phyloP scores from a whole-genome alignment of 352 stramenopile genomes.

The Pythium phragmiticola region DNA sequence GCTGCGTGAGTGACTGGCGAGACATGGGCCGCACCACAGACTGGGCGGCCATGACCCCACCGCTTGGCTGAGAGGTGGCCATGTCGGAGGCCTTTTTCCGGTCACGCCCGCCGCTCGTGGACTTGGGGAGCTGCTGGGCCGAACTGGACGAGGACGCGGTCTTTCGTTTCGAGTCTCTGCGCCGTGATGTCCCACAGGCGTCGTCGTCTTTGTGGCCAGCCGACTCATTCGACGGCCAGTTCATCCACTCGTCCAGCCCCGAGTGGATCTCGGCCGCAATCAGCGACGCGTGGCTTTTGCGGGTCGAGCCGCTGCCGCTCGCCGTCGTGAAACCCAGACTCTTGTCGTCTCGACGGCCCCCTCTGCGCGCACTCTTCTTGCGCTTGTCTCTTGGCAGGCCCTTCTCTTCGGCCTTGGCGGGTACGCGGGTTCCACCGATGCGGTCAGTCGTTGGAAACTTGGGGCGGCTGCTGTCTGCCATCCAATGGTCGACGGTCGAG shows the following conservation, averaged over 20 bases:
- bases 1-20: conserved; percentile 23
- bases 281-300: conserved; percentile 20
- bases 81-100: conserved; percentile 12
- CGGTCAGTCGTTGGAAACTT: conserved; percentile 17
- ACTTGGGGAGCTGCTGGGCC: conserved; percentile 16
- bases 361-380: conserved; percentile 24
- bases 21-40: conserved; percentile 17
- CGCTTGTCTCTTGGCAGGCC: conserved; percentile 19
- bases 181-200: not conserved
- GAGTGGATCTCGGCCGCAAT: conserved; percentile 5
- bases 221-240: conserved; percentile 6
- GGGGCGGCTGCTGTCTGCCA: conserved; percentile 4
- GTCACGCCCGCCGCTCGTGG: conserved; percentile 14
- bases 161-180: conserved; percentile 18
- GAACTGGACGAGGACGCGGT: not conserved
- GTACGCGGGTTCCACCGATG: not conserved
- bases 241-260: conserved; percentile 15
- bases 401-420: conserved; percentile 28
- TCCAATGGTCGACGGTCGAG: not conserved
- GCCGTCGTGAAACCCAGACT: not conserved
- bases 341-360: conserved; percentile 21
- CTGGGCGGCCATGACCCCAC: not conserved
- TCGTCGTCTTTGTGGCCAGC: conserved; percentile 18
- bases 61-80: not conserved
- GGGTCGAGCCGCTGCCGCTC: conserved; percentile 12